These are phyloP conservation scores for Phaeosphaeriaceae sp. DNA, from an alignment of 2,329 filamentous ascomycete genomes.

Conservation along the genomic window DNA sequence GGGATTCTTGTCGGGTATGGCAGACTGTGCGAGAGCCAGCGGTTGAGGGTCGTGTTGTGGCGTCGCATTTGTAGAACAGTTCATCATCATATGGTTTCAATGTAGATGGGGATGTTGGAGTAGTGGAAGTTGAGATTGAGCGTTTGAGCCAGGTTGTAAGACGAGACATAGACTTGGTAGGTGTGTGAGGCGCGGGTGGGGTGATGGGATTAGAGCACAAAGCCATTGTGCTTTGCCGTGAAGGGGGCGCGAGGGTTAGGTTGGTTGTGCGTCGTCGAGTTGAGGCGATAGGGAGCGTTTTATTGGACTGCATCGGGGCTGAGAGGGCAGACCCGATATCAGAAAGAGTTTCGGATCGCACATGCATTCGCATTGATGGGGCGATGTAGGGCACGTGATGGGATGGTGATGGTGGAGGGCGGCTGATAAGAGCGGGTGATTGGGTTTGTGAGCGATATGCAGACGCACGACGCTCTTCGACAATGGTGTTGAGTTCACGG, in stretches of 20 bases:
- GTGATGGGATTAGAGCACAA: slow-evolving; percentile 46
- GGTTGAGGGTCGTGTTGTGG: slow-evolving; percentile 28
- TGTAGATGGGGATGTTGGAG: slow-evolving; percentile 20
- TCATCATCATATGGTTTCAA: slow-evolving; percentile 14
- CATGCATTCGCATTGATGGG: slow-evolving; percentile 53
- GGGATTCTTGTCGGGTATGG: slow-evolving; percentile 40
- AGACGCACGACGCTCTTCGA: slow-evolving; percentile 54
- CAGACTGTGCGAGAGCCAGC: slow-evolving; percentile 24
- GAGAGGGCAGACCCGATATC: slow-evolving; percentile 58
- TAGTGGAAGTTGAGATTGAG: slow-evolving; percentile 31
- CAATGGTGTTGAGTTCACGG: slow-evolving; percentile 57
- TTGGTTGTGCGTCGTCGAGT: slow-evolving; percentile 23
- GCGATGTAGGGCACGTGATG: slow-evolving; percentile 56
- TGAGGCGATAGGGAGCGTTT: slow-evolving; percentile 10
- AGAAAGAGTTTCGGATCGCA: slow-evolving; percentile 55
- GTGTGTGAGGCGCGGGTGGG: slow-evolving; percentile 39
- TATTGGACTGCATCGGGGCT: slow-evolving; percentile 41
- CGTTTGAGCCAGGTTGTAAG: slow-evolving; percentile 46
- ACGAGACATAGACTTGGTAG: slow-evolving; percentile 42
- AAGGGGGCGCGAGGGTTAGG: slow-evolving; percentile 34
- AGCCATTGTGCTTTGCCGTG: slow-evolving; percentile 27
- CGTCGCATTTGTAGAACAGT: slow-evolving; percentile 42
- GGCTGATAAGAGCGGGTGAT: slow-evolving; percentile 33
- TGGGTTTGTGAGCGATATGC: slow-evolving; percentile 39
- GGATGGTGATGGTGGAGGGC: slow-evolving; percentile 41